Conservation (phyloP, 1,139 yeast species). For the Spathaspora sp. region DNA sequence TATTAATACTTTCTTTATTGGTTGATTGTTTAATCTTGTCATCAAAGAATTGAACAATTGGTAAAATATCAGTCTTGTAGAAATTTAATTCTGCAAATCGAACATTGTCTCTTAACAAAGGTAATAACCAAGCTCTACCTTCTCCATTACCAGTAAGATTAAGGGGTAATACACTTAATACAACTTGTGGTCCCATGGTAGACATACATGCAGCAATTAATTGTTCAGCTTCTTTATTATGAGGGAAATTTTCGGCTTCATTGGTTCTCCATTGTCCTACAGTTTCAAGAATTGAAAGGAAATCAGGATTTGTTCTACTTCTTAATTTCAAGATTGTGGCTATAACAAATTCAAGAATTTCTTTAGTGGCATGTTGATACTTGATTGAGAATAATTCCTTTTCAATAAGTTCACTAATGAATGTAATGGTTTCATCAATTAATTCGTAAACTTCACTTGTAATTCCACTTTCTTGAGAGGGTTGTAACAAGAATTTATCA, state of each 20-base stretch:
- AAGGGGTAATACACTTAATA: constrained; percentile 72
- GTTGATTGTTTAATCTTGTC: constrained; percentile 44
- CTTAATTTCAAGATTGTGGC: constrained; percentile 65
- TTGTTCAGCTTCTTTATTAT: constrained; percentile 75
- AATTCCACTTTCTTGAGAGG: constrained; percentile 41
- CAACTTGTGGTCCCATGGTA: constrained; percentile 83
- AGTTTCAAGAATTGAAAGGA: constrained; percentile 61
- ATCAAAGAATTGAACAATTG: constrained; percentile 62
- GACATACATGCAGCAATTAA: constrained; percentile 78
- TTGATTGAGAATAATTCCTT: constrained; percentile 67
- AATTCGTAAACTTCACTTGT: constrained; percentile 49
- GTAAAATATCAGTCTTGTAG: constrained; percentile 64
- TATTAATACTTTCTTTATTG: constrained; percentile 57
- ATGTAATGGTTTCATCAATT: constrained; percentile 52
- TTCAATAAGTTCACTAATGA: constrained; percentile 50
- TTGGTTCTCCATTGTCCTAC: constrained; percentile 87
- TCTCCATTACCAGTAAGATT: constrained; percentile 56
- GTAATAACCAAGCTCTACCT: constrained; percentile 94
- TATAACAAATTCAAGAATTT: constrained; percentile 68
- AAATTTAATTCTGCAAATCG: constrained; percentile 66
- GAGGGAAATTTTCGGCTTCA: constrained; percentile 68
- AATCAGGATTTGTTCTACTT: constrained; percentile 70
- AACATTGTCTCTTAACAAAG: constrained; percentile 86
- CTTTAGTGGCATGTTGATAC: constrained; percentile 75
- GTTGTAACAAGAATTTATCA: constrained; percentile 53